These are phyloP conservation scores for Corynespora cassiicola DNA, from an alignment of 2,329 filamentous ascomycete genomes.

Conservation along the genomic window DNA sequence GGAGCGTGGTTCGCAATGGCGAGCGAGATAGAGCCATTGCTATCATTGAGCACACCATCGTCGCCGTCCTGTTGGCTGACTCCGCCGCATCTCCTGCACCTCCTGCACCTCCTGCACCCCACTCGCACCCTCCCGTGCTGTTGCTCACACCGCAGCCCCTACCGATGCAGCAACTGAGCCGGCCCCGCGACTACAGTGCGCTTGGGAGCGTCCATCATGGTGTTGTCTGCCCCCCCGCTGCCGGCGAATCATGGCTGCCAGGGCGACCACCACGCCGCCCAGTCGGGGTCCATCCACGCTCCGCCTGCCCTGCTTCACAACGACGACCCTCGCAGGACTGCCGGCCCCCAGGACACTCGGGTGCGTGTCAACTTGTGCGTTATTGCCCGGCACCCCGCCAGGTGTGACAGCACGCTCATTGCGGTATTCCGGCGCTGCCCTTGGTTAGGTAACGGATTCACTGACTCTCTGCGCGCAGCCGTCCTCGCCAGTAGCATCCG, in stretches of 20 bases:
- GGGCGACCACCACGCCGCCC: slow-evolving; percentile 10
- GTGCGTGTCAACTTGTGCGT: slow-evolving; percentile 31
- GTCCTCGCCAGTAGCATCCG: neutral
- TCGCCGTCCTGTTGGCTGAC: slow-evolving; percentile 27
- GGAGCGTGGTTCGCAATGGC: slow-evolving; percentile 38
- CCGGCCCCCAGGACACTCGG: too few relatives aligned
- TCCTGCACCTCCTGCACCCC: too few relatives aligned
- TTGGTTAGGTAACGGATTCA: slow-evolving; percentile 26
- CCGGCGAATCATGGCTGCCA: slow-evolving; percentile 27
- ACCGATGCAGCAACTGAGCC: slow-evolving; percentile 17
- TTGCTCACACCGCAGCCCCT: too few relatives aligned
- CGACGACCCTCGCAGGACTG: too few relatives aligned
- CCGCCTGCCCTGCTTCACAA: too few relatives aligned
- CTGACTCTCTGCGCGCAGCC: slow-evolving; percentile 1
- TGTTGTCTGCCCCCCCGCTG: slow-evolving; percentile 16
- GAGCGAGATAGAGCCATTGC: slow-evolving; percentile 32
- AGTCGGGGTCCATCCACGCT: too few relatives aligned
- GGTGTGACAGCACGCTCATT: slow-evolving; percentile 19
- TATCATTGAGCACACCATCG: slow-evolving; percentile 44
- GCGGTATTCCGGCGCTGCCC: slow-evolving; percentile 18
- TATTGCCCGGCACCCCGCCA: too few relatives aligned
- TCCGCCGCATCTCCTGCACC: slow-evolving; percentile 22
- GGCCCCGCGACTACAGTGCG: slow-evolving; percentile 3
- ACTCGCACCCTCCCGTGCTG: slow-evolving; percentile 11
- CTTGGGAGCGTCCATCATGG: slow-evolving; percentile 25